Conservation (phyloP, 192 early-diverging fungal species). For the Mortierella claussenii region DNA sequence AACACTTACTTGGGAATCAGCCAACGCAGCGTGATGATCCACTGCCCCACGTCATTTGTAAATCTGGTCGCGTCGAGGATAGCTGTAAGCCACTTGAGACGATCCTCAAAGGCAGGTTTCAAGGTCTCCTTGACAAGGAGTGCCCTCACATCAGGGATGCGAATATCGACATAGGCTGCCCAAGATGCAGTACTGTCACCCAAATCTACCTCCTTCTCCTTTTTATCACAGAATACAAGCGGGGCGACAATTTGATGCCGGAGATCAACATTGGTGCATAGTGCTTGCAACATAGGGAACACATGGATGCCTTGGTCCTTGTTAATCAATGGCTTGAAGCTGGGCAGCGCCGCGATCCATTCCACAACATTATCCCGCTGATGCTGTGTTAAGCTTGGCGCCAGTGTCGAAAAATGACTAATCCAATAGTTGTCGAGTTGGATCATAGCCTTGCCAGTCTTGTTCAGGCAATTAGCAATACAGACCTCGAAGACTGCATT, state of each 20-base stretch:
- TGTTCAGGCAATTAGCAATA: slow-evolving; percentile 15
- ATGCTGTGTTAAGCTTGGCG: not conserved
- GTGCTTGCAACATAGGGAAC: slow-evolving; percentile 2
- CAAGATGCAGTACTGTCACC: slow-evolving; percentile 17
- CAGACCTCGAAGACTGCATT: slow-evolving; percentile 11
- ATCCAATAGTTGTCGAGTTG: slow-evolving; percentile 22
- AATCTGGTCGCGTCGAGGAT: slow-evolving; percentile 25
- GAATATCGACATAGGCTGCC: slow-evolving; percentile 41
- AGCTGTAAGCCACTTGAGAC: slow-evolving; percentile 41
- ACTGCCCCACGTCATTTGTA: slow-evolving; percentile 14
- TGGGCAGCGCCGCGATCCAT: slow-evolving; percentile 14
- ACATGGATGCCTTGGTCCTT: slow-evolving; percentile 3
- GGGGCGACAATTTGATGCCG: slow-evolving; percentile 30
- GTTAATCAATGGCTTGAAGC: slow-evolving; percentile 18
- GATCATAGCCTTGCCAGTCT: not conserved
- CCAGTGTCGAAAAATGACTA: slow-evolving; percentile 17
- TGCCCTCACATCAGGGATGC: slow-evolving; percentile 24
- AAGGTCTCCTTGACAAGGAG: slow-evolving; percentile 30
- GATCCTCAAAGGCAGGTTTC: slow-evolving; percentile 47
- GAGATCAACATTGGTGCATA: slow-evolving; percentile 30
- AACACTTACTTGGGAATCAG: slow-evolving; percentile 38
- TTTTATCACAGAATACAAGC: slow-evolving; percentile 30
- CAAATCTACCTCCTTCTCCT: slow-evolving; percentile 20
- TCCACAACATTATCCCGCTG: slow-evolving; percentile 27
- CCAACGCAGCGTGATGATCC: slow-evolving; percentile 44